A percentile compares a stretch with the other conserved stretches of the same genome.
phyloP scores from a whole-genome alignment of 345 rosid species.

The Ailanthus altissimus region DNA sequence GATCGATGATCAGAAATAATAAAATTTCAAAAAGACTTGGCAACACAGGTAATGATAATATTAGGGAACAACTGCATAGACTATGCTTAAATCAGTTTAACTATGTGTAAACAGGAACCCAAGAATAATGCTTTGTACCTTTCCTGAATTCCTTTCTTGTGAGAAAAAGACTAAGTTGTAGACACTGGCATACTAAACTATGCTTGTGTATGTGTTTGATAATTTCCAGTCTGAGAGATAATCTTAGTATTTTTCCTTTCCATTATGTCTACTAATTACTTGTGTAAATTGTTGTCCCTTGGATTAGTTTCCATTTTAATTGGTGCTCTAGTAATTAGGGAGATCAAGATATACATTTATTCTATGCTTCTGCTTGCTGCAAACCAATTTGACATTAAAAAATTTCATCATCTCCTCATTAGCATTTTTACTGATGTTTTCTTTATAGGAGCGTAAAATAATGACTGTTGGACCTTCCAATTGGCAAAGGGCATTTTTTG shows the following conservation, averaged over 20 bases:
- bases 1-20: too few species aligned
- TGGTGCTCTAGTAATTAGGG: background rate
- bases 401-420: background rate
- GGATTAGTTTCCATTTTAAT: background rate
- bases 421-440: background rate
- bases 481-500: slow-evolving; percentile 80
- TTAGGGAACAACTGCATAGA: too few species aligned
- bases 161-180: background rate
- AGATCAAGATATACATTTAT: background rate
- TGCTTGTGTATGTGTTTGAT: background rate
- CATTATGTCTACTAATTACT: background rate
- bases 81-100: too few species aligned
- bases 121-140: background rate
- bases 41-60: too few species aligned
- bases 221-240: too few species aligned
- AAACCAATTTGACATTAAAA: background rate
- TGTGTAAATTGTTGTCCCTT: background rate
- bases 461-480: slow-evolving; percentile 59
- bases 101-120: background rate
- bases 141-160: background rate
- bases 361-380: background rate
- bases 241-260: too few species aligned
- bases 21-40: too few species aligned
- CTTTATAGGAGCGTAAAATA: slow-evolving; percentile 68
- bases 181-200: background rate